Conservation (phyloP, 1,284 basidiomycete species). For the Moesziomyces parantarcticus region DNA sequence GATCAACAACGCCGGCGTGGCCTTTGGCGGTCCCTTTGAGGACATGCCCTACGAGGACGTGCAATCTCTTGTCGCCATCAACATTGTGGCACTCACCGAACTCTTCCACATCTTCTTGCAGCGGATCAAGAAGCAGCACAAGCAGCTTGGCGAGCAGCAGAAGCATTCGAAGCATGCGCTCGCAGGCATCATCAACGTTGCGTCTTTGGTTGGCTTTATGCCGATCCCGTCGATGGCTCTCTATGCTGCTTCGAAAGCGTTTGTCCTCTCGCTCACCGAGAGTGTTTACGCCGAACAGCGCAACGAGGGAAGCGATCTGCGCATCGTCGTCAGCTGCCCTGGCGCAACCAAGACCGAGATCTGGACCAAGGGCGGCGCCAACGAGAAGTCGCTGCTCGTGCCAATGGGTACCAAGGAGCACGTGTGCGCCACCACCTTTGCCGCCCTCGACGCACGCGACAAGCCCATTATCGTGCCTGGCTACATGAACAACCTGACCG, state of each 20-base stretch:
- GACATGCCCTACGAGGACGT: constrained; percentile 21
- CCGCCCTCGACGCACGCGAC: constrained; percentile 20
- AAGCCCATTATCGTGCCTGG: constrained; percentile 39
- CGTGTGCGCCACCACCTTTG: constrained; percentile 25
- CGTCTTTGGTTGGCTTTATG: constrained; percentile 30
- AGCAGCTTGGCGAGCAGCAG: constrained; percentile 20
- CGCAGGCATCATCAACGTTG: constrained; percentile 32
- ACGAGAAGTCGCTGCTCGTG: constrained; percentile 15
- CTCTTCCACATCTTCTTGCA: constrained; percentile 30
- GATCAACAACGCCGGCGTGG: constrained; percentile 43
- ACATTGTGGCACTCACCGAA: constrained; percentile 28
- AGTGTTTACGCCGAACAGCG: constrained; percentile 33
- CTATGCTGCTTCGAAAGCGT: constrained; percentile 38
- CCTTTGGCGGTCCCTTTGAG: constrained; percentile 24
- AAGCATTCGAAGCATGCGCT: constrained; percentile 12
- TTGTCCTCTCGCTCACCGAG: constrained; percentile 32
- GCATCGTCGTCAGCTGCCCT: constrained; percentile 28
- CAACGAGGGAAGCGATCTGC: constrained; percentile 16
- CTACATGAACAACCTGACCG: constrained; percentile 28
- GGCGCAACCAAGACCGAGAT: constrained; percentile 23
- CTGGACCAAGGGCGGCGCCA: constrained; percentile 33
- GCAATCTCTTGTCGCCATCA: constrained; percentile 19
- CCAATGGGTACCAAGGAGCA: constrained; percentile 28
- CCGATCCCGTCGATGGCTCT: constrained; percentile 36
- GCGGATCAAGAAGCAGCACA: constrained; percentile 17